Percentiles rank a stretch among this genome's conserved stretches.
These are phyloP conservation scores for Veloboletus limbatus DNA, from an alignment of 1,284 basidiomycete species.

Conservation along the genomic window DNA sequence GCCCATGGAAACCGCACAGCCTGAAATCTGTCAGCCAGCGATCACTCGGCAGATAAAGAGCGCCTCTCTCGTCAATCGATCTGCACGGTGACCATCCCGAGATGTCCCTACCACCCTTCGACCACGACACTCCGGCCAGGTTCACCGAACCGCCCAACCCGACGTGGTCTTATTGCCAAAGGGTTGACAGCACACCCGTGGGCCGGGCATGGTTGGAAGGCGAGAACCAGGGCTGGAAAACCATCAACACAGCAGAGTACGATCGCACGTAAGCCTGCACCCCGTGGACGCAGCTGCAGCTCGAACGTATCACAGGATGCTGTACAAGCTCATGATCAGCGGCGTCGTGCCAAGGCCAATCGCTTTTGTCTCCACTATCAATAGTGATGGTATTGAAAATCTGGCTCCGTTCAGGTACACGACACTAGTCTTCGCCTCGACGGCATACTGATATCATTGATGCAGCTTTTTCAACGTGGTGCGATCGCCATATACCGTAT, in stretches of 20 bases:
- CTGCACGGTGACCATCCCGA: neutral
- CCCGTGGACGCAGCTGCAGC: too few relatives aligned
- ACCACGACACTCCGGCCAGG: constrained; percentile 6
- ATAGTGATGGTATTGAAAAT: constrained; percentile 52
- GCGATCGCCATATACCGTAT: neutral
- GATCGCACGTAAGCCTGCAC: constrained; percentile 44
- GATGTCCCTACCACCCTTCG: constrained; percentile 29
- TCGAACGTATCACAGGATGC: constrained; percentile 23
- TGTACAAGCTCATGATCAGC: constrained; percentile 54
- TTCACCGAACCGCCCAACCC: constrained; percentile 55
- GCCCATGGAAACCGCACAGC: too few relatives aligned
- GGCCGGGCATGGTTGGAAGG: constrained; percentile 52
- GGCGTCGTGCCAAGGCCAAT: constrained; percentile 66
- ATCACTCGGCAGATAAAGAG: neutral
- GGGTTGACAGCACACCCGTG: constrained; percentile 44
- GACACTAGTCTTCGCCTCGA: neutral
- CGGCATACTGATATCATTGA: constrained; percentile 7
- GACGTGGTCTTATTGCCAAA: constrained; percentile 55
- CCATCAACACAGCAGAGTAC: constrained; percentile 48
- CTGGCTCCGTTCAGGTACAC: constrained; percentile 56
- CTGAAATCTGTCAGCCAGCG: neutral
- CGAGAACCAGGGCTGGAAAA: constrained; percentile 53
- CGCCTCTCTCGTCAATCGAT: too few relatives aligned
- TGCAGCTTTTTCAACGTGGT: constrained; percentile 48
- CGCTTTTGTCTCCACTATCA: constrained; percentile 63